Base-by-base conservation (phyloP, 1,139 yeast species). In the Hyphopichia pseudoburtonii region DNA sequence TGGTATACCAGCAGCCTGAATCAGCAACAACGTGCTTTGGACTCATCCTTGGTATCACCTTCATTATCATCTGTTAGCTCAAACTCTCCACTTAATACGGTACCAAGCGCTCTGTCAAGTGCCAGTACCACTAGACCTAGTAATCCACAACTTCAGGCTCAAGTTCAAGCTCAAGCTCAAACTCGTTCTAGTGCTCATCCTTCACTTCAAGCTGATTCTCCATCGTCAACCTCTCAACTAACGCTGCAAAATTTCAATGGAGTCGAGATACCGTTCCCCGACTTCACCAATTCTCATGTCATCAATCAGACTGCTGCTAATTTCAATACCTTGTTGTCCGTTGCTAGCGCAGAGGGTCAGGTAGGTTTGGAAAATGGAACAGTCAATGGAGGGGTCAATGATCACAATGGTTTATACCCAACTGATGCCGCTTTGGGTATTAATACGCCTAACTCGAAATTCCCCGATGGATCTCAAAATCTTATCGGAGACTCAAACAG, bases 311-410 rank as follows among this genome's bases (percentile, higher is more conserved):
- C 22, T 12, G 21, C 35, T 24, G 28, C 33, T 17, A 32, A 29
- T 25, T 14, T 36, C 22, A 36, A 29, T 33, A 27, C 35, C 5
- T 24, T 36, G 17, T 33, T 36, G 19, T 26, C 28, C 1, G 36
- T 24, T 11, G 26, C 39, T 12, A n/a, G n/a, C n/a, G n/a, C n/a
- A n/a, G n/a, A n/a, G n/a, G n/a, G n/a, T n/a, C n/a, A n/a, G n/a
- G n/a, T n/a, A n/a, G n/a, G n/a, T n/a, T n/a, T n/a, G n/a, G n/a
- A n/a, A n/a, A n/a, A n/a, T n/a, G n/a, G n/a, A n/a, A n/a, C n/a
- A n/a, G n/a, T n/a, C n/a, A n/a, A n/a, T n/a, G n/a, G n/a, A n/a
- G n/a, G n/a, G n/a, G n/a, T n/a, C n/a, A n/a, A n/a, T 21, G 23
- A 21, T 21, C 10, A 7, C 23, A 21, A 21, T 21, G 9, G 23